Conservation (phyloP, 2,329 filamentous ascomycete genomes). For the Phaeosphaeriaceae sp. region DNA sequence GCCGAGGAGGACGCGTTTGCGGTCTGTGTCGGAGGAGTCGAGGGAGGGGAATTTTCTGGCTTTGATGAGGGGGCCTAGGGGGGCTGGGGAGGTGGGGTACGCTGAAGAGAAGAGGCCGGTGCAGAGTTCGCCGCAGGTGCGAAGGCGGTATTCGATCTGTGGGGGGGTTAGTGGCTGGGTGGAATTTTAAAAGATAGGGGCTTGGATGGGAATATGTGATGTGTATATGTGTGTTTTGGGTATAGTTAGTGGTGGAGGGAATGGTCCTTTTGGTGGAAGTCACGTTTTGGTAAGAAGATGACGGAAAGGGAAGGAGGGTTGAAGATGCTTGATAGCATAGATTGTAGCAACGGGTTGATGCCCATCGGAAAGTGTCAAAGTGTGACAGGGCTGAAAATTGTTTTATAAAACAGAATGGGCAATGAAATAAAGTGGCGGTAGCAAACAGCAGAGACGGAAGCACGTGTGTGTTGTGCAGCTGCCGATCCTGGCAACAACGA, state of each 20-base stretch:
- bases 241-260: too few species aligned
- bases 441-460: too few species aligned
- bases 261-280: background rate
- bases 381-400: too few species aligned
- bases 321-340: too few species aligned
- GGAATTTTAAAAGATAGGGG: too few species aligned
- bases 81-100: conserved; percentile 56
- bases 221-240: too few species aligned
- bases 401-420: too few species aligned
- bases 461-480: too few species aligned
- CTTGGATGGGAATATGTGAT: background rate
- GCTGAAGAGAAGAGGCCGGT: conserved; percentile 80
- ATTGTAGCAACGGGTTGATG: too few species aligned
- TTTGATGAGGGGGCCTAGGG: conserved; percentile 60
- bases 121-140: conserved; percentile 75
- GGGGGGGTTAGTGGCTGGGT: conserved; percentile 11
- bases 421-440: too few species aligned
- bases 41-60: conserved; percentile 62
- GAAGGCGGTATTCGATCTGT: conserved; percentile 79
- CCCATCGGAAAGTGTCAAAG: too few species aligned
- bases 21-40: conserved; percentile 63
- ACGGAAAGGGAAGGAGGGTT: conserved; percentile 4
- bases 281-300: conserved; percentile 7
- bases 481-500: conserved; percentile 4
- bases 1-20: conserved; percentile 72